phyloP scores from a whole-genome alignment of 176 grass and related monocot species.

The Hordeum marinum region DNA sequence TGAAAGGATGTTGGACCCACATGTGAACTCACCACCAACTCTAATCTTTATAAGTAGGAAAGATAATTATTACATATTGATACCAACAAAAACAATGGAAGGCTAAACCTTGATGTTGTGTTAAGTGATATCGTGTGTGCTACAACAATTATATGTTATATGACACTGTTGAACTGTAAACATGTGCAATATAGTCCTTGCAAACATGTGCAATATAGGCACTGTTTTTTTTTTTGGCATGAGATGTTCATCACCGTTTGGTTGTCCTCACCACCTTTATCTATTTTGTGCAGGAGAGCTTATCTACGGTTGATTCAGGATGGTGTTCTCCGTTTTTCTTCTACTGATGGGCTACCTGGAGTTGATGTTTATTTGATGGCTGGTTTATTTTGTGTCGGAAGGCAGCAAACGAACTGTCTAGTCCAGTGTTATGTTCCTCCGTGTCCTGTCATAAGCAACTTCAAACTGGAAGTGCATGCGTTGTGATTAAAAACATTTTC shows the following conservation, averaged over 20 bases:
- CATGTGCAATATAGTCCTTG: not conserved
- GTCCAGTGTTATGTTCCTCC: conserved; percentile 6
- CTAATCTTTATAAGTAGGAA: too few relatives aligned
- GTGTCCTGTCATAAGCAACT: conserved; percentile 44
- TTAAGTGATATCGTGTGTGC: not conserved
- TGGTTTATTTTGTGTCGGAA: conserved; percentile 38
- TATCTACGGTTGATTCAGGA: conserved; percentile 2
- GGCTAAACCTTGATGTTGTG: not conserved
- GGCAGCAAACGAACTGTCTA: conserved; percentile 35
- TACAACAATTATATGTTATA: not conserved
- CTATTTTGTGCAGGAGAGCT: conserved; percentile 17
- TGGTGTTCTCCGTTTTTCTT: conserved; percentile 20
- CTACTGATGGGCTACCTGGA: conserved; percentile 18
- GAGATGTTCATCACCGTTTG: not conserved
- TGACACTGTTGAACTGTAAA: not conserved
- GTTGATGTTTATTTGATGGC: conserved; percentile 30
- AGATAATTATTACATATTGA: not conserved
- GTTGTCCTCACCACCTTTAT: not conserved
- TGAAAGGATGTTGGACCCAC: too few relatives aligned
- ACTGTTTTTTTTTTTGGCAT: not conserved
- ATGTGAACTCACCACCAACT: too few relatives aligned
- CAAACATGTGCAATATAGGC: not conserved
- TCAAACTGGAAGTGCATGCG: conserved; percentile 37
- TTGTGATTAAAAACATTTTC: conserved; percentile 40
- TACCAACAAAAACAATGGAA: not conserved